Conservation (phyloP, 2,329 filamentous ascomycete species). For the Dichotomopilus funicola region DNA sequence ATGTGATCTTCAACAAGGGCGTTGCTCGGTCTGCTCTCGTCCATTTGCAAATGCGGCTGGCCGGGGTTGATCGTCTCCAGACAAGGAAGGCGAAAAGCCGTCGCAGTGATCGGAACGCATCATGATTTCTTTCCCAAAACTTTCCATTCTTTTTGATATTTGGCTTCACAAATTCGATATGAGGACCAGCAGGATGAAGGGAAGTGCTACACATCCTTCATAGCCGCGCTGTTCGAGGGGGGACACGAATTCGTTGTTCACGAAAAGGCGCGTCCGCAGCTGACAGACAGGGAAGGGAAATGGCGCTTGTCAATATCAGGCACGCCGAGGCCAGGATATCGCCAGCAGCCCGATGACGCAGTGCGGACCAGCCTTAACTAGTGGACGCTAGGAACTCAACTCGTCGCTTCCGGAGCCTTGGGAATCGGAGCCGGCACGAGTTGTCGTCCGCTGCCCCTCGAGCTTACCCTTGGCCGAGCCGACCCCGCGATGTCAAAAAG, state of each 20-base stretch:
- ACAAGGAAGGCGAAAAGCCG: conserved; percentile 14
- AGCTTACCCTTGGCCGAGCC: background rate
- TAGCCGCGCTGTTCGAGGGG: too few relatives aligned
- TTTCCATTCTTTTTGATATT: background rate
- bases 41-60: conserved; percentile 3
- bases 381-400: background rate
- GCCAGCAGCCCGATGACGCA: too few relatives aligned
- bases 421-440: conserved; percentile 5
- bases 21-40: background rate
- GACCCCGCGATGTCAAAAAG: background rate
- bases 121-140: background rate
- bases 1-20: conserved; percentile 12
- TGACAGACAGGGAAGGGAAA: too few relatives aligned
- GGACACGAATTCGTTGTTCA: too few relatives aligned
- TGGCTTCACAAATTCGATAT: too few relatives aligned
- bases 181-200: too few relatives aligned
- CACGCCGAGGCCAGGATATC: too few relatives aligned
- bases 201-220: too few relatives aligned
- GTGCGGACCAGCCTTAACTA: too few relatives aligned
- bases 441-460: background rate
- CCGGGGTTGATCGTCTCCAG: conserved; percentile 12
- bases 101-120: background rate
- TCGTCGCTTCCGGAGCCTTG: background rate
- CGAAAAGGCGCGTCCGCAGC: too few relatives aligned
- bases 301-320: too few relatives aligned